Percentiles rank a stretch among this genome's conserved stretches.
Evolutionary conservation across 169 alveolate species (phyloP).

Genomic region (Eimeria necatrix): DNA sequence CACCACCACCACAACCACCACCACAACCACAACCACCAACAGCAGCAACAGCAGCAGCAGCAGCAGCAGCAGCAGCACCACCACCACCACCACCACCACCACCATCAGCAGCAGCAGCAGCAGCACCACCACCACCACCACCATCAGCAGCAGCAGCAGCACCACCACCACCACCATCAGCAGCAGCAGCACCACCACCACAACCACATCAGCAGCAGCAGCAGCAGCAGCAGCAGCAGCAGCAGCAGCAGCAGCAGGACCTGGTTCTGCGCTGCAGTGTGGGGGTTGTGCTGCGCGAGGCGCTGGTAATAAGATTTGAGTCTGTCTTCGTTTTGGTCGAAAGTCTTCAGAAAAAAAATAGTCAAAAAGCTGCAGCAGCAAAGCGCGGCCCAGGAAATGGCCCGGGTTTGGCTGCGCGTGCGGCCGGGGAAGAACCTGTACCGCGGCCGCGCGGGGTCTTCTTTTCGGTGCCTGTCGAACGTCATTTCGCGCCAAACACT

Average conservation of each 20-base stretch:
- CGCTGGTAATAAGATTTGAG: not conserved
- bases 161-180: too few species aligned
- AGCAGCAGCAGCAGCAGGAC: not conserved
- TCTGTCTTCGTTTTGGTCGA: slow-evolving; percentile 47
- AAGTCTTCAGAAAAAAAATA: slow-evolving; percentile 5
- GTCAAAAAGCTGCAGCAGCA: not conserved
- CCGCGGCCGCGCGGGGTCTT: slow-evolving; percentile 32
- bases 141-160: too few species aligned
- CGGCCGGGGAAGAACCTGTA: slow-evolving; percentile 65
- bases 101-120: too few species aligned
- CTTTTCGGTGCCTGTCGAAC: slow-evolving; percentile 38
- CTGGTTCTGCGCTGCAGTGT: slow-evolving; percentile 6
- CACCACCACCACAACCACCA: too few species aligned
- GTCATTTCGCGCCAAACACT: not conserved
- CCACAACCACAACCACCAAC: too few species aligned
- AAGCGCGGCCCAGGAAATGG: slow-evolving; percentile 45
- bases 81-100: too few species aligned
- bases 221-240: not conserved
- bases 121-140: too few species aligned
- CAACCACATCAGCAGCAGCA: not conserved
- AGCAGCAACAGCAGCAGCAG: too few species aligned
- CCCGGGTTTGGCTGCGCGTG: slow-evolving; percentile 48
- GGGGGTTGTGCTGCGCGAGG: slow-evolving; percentile 1
- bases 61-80: too few species aligned
- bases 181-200: not conserved